Evolutionary conservation across 768 basidiomycete genomes (phyloP).

Genomic region (Mrakia frigida): DNA sequence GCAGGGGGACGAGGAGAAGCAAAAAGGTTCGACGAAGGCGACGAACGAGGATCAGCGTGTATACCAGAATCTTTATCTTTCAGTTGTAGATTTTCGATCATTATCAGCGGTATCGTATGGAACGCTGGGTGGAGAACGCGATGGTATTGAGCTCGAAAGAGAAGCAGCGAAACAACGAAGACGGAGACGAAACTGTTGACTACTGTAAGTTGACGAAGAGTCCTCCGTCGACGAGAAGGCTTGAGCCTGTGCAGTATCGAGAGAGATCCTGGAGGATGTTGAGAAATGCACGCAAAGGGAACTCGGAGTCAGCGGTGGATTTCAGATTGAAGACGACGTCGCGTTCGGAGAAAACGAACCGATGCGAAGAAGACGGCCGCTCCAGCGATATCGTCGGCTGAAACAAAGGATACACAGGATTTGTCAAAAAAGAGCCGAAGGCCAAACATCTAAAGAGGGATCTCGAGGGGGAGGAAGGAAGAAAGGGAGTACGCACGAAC

Average conservation of each 20-base stretch:
- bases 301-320: not conserved
- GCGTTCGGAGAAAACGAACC: not conserved
- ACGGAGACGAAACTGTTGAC: not conserved
- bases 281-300: not conserved
- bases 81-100: too few species aligned
- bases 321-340: too few species aligned
- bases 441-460: not conserved
- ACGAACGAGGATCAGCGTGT: too few species aligned
- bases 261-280: not conserved
- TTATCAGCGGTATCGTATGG: too few species aligned
- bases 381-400: conserved; percentile 63
- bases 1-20: too few species aligned
- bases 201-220: conserved; percentile 22
- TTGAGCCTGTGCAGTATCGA: conserved; percentile 8
- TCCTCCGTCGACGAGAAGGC: conserved; percentile 6
- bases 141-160: not conserved
- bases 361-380: conserved; percentile 69
- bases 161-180: not conserved
- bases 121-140: too few species aligned
- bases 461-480: too few species aligned
- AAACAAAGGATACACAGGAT: not conserved
- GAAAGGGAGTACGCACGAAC: conserved; percentile 42
- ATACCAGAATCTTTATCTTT: too few species aligned
- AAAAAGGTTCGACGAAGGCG: too few species aligned
- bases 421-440: not conserved